Evolutionary conservation across 208 protist genomes (phyloP), one percentile per base, ranked within the genome.

Genomic region (Acanthamoeba royreba): DNA sequence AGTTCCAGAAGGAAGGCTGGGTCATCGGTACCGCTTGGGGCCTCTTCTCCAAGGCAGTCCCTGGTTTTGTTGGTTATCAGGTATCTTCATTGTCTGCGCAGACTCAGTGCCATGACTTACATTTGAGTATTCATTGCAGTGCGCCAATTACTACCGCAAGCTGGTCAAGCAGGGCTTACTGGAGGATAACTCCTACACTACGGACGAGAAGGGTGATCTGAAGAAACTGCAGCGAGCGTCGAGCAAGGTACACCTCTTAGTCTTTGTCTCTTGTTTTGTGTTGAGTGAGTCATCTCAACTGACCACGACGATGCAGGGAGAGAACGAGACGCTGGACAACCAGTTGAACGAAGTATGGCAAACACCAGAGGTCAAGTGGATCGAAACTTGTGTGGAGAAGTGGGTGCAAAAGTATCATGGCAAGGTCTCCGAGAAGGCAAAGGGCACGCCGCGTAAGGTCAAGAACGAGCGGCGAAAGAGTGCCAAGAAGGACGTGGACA

Each of bases 121-220:
- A 17, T 63, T 4, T 19, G 53, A 33, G 53, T 63, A 28, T 63
- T 17, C 53, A 28, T 63, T 28, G 49, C 22, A 88, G 49, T 88
- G 79, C n/a, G 79, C 79, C 79, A 88, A 88, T 47, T 88, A 88
- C 79, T 88, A 88, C 45, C 79, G 79, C 43, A 88, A 88, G 28
- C 49, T 88, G 31, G 79, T 88, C 47, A 88, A 88, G 79, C 46
- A 88, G 19, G 47, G 79, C 31, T 25, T 33, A 0, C 79, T 63
- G 22, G 49, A 88, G 33, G 79, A 88, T 15, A 7, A 35, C 31
- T 53, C 79, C 49, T 63, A 88, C 79, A 63, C 79, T 4, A 88
- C 79, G 0, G 79, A 88, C 79, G 49, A 88, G 33, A 63, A 88
- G 79, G 79, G 43, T 33, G 79, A 88, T 4, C 47, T 81, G 40